A percentile compares a stretch with the other conserved stretches of the same genome.
Conservation (phyloP, 805 yeast genomes). For the Pichia rugopelliculosa region DNA sequence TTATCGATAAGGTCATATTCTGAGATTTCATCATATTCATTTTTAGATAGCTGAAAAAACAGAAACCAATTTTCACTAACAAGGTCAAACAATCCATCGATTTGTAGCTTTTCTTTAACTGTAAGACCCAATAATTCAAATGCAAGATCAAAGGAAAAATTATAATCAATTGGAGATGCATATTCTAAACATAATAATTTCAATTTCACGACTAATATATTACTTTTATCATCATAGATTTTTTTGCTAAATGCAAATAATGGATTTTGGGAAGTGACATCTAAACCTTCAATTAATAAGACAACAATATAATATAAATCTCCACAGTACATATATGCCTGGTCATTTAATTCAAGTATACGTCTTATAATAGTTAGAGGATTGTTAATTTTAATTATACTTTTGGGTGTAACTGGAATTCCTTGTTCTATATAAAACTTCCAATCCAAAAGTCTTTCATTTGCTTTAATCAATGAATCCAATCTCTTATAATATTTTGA, state of each 20-base stretch:
- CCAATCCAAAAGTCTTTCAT: constrained; percentile 21
- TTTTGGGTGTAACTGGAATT: constrained; percentile 25
- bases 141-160: constrained; percentile 43
- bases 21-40: constrained; percentile 21
- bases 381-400: constrained; percentile 18
- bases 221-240: constrained; percentile 8
- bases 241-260: constrained; percentile 5
- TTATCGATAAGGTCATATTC: constrained; percentile 7
- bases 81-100: constrained; percentile 11
- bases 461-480: constrained; percentile 17
- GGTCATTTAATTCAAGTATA: constrained; percentile 47
- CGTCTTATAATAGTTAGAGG: constrained; percentile 21
- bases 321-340: constrained; percentile 39
- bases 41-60: constrained; percentile 66
- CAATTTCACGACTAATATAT: constrained; percentile 23
- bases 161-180: constrained; percentile 57
- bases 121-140: constrained; percentile 31
- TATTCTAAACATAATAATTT: constrained; percentile 52
- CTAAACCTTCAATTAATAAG: constrained; percentile 36
- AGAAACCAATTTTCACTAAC: constrained; percentile 53
- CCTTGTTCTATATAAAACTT: constrained; percentile 24
- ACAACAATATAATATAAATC: constrained; percentile 35
- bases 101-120: constrained; percentile 2
- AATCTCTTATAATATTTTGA: constrained; percentile 8
- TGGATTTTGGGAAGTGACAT: constrained; percentile 12